Conservation (phyloP, 805 yeast genomes). For the Lipomyces yamanashiensis region DNA sequence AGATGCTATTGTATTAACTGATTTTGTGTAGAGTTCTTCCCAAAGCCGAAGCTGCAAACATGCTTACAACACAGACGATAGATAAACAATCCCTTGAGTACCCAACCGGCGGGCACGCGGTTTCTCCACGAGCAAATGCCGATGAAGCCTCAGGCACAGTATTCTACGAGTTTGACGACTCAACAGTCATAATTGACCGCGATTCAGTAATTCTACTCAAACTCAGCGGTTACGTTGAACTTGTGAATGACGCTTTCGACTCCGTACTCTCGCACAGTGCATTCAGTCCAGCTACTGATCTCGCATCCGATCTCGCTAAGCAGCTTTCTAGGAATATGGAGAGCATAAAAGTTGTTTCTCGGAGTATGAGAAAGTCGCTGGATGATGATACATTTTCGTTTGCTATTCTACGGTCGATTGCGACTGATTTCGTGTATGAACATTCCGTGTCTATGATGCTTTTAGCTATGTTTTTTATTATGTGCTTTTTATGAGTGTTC, state of each 20-base stretch:
- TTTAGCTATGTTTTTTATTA: constrained; percentile 10
- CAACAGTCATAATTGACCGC: constrained; percentile 21
- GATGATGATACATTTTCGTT: neutral
- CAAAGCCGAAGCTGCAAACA: neutral
- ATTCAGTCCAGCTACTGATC: neutral
- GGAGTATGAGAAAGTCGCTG: neutral
- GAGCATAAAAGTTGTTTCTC: neutral
- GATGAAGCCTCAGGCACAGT: neutral
- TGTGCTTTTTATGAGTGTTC: constrained; percentile 24
- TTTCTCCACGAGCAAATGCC: constrained; percentile 18
- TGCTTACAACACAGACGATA: neutral
- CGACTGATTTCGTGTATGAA: neutral
- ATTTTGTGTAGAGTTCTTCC: neutral
- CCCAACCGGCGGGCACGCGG: constrained; percentile 7
- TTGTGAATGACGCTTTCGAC: constrained; percentile 1
- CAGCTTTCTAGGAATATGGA: neutral
- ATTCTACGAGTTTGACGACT: constrained; percentile 13
- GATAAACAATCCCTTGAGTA: neutral
- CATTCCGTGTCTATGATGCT: constrained; percentile 24
- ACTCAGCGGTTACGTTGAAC: neutral
- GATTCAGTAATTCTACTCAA: constrained; percentile 20
- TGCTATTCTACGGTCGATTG: neutral
- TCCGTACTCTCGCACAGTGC: neutral
- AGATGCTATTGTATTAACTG: neutral
- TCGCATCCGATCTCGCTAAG: neutral